Conservation (phyloP, 2,329 filamentous ascomycete species). For the Berkeleyomyces rouxiae region DNA sequence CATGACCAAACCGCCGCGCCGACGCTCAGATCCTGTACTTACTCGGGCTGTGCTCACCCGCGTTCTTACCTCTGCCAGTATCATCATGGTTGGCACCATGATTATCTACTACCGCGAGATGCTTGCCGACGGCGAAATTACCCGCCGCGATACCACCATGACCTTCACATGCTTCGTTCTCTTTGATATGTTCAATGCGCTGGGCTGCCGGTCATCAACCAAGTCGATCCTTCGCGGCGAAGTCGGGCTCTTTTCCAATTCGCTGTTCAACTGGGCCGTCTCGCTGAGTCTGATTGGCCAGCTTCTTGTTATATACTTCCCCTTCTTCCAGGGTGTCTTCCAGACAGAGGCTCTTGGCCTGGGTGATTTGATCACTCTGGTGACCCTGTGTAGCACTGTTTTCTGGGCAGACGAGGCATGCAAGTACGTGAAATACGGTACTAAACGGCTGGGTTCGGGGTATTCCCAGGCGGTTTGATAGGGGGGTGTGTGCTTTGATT, state of each 20-base stretch:
- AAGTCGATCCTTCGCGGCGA: constrained; percentile 84
- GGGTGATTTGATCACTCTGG: constrained; percentile 54
- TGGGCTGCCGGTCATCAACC: constrained; percentile 78
- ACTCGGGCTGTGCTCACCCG: constrained; percentile 67
- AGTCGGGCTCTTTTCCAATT: constrained; percentile 66
- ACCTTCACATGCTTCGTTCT: constrained; percentile 98
- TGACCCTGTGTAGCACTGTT: constrained; percentile 68
- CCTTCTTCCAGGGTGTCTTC: constrained; percentile 83
- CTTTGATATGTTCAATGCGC: constrained; percentile 98
- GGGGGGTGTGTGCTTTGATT: constrained; percentile 1
- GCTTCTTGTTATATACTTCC: constrained; percentile 82
- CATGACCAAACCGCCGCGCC: constrained; percentile 74
- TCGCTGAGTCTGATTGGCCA: constrained; percentile 72
- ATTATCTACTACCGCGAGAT: constrained; percentile 86
- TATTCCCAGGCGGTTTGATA: constrained; percentile 24
- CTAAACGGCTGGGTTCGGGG: constrained; percentile 37
- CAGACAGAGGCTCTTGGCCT: constrained; percentile 76
- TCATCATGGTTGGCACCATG: constrained; percentile 89
- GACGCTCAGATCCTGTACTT: constrained; percentile 78
- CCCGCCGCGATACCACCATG: constrained; percentile 92
- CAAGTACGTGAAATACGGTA: constrained; percentile 56
- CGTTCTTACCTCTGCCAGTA: constrained; percentile 68
- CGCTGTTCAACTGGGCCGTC: constrained; percentile 94
- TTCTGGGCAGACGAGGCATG: constrained; percentile 89
- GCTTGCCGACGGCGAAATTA: constrained; percentile 64